These are phyloP conservation scores for Leishmania arabica DNA, from an alignment of 208 protist genomes.

Conservation along the genomic window DNA sequence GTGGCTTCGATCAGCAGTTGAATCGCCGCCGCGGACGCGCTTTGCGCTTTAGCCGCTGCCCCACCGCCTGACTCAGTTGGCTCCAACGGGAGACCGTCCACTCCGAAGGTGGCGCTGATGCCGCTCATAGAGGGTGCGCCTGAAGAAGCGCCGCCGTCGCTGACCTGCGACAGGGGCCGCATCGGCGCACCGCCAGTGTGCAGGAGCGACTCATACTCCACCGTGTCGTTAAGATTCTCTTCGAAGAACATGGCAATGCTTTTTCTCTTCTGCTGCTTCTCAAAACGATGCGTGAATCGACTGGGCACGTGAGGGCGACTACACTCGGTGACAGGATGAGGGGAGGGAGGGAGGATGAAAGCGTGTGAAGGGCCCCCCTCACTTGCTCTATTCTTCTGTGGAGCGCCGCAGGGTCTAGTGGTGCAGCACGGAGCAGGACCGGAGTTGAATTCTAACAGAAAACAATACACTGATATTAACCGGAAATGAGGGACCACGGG, in stretches of 20 bases:
- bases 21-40: constrained; percentile 20
- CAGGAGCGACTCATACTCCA: constrained; percentile 32
- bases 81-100: constrained; percentile 11
- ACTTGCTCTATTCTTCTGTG: background rate
- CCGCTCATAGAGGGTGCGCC: constrained; percentile 14
- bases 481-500: background rate
- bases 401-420: background rate
- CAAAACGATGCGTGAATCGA: background rate
- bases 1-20: constrained; percentile 70
- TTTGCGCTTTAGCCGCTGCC: background rate
- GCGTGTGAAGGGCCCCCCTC: background rate
- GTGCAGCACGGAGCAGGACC: background rate
- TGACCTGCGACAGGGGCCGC: constrained; percentile 20
- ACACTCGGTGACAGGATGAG: background rate
- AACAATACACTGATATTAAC: background rate
- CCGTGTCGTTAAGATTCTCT: constrained; percentile 56
- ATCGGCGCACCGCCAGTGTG: background rate
- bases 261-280: background rate
- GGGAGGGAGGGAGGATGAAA: background rate
- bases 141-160: constrained; percentile 31
- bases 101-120: constrained; percentile 2
- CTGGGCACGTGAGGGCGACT: background rate
- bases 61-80: background rate
- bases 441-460: background rate
- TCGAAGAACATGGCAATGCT: constrained; percentile 66